phyloP scores from a whole-genome alignment of 1,284 basidiomycete genomes.

The Apiotrichum akiyoshidainum region DNA sequence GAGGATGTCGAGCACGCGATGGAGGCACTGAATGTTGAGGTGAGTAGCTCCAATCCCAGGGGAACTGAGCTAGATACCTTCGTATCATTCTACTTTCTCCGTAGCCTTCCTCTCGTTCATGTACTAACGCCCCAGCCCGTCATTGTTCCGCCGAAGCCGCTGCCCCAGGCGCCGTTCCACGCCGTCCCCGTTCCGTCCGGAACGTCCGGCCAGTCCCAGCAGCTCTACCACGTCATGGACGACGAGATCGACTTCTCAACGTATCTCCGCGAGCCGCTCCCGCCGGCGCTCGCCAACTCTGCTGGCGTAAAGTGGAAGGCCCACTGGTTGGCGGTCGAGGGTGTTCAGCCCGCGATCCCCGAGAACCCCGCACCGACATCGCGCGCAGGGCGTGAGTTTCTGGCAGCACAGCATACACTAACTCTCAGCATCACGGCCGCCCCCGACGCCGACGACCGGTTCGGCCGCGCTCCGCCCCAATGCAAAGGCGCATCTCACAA shows the following conservation, averaged over 20 bases:
- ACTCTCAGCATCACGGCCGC: constrained; percentile 30
- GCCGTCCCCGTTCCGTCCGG: constrained; percentile 33
- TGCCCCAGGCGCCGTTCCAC: constrained; percentile 64
- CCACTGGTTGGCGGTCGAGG: constrained; percentile 97
- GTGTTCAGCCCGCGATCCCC: constrained; percentile 91
- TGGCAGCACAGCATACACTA: background rate
- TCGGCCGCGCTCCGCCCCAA: constrained; percentile 40
- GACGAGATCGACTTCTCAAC: constrained; percentile 97
- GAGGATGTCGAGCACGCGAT: constrained; percentile 91
- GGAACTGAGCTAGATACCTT: no score
- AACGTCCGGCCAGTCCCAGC: constrained; percentile 55
- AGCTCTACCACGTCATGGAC: constrained; percentile 86
- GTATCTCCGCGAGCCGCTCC: constrained; percentile 59
- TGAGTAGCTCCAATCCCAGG: no score
- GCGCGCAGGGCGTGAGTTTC: constrained; percentile 35
- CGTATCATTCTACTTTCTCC: no score
- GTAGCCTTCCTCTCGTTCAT: background rate
- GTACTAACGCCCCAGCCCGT: constrained; percentile 33
- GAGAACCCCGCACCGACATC: constrained; percentile 76
- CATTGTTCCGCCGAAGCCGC: constrained; percentile 45
- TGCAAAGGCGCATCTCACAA: constrained; percentile 88
- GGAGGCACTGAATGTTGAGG: constrained; percentile 88
- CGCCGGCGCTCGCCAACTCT: constrained; percentile 38
- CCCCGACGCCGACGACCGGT: constrained; percentile 29
- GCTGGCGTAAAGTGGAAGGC: constrained; percentile 57